Base-by-base conservation (phyloP, 306 rosid genomes). In the Purshia tridentata region DNA sequence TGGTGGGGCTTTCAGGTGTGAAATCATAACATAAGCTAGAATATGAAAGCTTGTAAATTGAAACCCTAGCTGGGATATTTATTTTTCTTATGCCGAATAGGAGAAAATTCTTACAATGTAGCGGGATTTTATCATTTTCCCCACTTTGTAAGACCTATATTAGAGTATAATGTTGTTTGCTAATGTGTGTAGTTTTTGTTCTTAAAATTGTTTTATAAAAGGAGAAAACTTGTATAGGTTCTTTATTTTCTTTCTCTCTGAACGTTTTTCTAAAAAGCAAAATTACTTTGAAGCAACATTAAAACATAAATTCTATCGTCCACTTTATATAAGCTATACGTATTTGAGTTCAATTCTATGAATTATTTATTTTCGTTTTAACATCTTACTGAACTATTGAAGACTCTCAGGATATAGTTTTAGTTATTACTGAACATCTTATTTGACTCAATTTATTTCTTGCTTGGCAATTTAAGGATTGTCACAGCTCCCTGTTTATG, bases 1-100 rank as follows among this genome's bases (percentile, higher is more conserved):
- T 16, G 99, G 99, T 66, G 99, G 99, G 56, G 84, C 99, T 80
- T 94, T 94, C 83, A 89, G 99, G 99, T 94, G 51, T 67, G 65
- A 39, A 70, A 75, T 69, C 49, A 13, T 67, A 68, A 52, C 73
- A 59, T 50, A 70, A 62, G 11, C 67, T 80, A 41, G 54, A 69
- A 59, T 58, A 8, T 67, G 57, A 8, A 12, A 13, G 40, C 68
- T 72, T 65, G 12, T 37, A 16, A 70, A 50, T 47, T 77, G 63
- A 70, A 80, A 10, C 14, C 50, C 44, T 44, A 9, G 18, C 67
- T 62, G 61, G 55, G 70, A 80, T 14, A 44, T 70, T 66, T 12
- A 50, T 20, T 16, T 48, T 47, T 62, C 42, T 48, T 23, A 2
- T 65, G 75, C 41, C 52, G 40, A 54, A 49, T 23, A 78, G 65